Conservation (phyloP, 208 protist species). For the Entamoeba invadens region DNA sequence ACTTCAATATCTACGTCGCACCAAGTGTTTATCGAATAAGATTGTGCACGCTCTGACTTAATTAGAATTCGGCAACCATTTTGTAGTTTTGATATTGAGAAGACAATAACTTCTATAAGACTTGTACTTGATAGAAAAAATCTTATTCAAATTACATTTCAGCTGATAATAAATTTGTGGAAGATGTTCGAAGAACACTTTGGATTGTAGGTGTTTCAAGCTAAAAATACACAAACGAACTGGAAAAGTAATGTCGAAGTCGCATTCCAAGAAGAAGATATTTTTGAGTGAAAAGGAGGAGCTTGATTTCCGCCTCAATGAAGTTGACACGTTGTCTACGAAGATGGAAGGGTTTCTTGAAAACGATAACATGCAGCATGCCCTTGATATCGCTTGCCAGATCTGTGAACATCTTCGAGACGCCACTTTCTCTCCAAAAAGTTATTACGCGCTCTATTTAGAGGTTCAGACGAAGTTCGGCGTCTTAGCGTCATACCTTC, state of each 20-base stretch:
- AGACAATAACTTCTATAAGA: too few species aligned
- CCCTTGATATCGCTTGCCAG: neutral
- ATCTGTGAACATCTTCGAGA: neutral
- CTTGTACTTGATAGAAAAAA: too few species aligned
- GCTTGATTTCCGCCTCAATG: neutral
- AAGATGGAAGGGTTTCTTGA: neutral
- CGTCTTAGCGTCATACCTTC: neutral
- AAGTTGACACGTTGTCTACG: neutral
- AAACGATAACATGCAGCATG: neutral
- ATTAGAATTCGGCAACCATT: too few species aligned
- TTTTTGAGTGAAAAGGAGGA: neutral
- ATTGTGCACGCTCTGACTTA: too few species aligned
- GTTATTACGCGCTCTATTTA: conserved; percentile 6
- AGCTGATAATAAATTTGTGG: too few species aligned
- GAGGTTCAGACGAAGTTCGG: neutral
- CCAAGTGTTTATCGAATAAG: neutral
- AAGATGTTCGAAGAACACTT: too few species aligned
- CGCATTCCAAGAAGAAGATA: too few species aligned
- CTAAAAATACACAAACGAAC: too few species aligned
- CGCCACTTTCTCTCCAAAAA: neutral
- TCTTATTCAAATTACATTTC: too few species aligned
- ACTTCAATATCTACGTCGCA: neutral
- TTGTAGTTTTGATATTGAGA: too few species aligned
- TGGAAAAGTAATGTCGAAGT: too few species aligned
- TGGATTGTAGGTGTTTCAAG: too few species aligned